These are phyloP conservation scores for Lolium perenne DNA, from an alignment of 176 grass and related monocot species.

Conservation along the genomic window DNA sequence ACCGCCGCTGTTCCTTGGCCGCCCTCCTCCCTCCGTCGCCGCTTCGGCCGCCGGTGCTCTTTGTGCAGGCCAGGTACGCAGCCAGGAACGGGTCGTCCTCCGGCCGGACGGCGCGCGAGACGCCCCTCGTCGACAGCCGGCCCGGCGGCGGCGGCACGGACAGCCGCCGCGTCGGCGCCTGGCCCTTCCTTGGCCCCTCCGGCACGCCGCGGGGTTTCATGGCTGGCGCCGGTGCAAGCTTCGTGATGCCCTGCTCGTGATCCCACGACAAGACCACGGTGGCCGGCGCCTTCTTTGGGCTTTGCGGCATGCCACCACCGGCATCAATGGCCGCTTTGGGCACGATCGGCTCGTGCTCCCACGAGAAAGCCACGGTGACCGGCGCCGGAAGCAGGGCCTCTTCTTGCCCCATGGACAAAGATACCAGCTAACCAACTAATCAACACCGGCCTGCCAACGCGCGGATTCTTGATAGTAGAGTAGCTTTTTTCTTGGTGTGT, in stretches of 20 bases:
- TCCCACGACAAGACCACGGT: constrained; percentile 67
- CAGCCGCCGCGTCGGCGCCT: not conserved
- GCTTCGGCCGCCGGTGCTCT: not conserved
- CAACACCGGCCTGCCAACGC: not conserved
- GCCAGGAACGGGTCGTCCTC: constrained; percentile 86
- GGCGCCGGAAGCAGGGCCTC: not conserved
- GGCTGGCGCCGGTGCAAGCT: not conserved
- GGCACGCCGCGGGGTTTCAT: not conserved
- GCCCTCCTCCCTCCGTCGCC: not conserved
- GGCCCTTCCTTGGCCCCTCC: constrained; percentile 30
- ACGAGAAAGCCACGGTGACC: constrained; percentile 56
- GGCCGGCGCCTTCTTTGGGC: constrained; percentile 28
- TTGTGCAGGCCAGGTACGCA: constrained; percentile 90
- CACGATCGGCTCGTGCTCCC: constrained; percentile 50
- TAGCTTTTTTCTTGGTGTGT: not conserved
- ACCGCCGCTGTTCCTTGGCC: constrained; percentile 9
- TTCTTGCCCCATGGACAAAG: constrained; percentile 40
- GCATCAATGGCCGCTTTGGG: constrained; percentile 25
- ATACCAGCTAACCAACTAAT: not conserved
- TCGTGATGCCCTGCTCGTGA: constrained; percentile 43
- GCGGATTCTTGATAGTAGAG: not conserved
- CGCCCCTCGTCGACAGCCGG: not conserved
- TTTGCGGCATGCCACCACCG: not conserved
- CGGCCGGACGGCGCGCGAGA: constrained; percentile 39
- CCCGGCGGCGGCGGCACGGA: not conserved